Conservation (phyloP, 495 filamentous ascomycete species). For the Penicillium paxilli region DNA sequence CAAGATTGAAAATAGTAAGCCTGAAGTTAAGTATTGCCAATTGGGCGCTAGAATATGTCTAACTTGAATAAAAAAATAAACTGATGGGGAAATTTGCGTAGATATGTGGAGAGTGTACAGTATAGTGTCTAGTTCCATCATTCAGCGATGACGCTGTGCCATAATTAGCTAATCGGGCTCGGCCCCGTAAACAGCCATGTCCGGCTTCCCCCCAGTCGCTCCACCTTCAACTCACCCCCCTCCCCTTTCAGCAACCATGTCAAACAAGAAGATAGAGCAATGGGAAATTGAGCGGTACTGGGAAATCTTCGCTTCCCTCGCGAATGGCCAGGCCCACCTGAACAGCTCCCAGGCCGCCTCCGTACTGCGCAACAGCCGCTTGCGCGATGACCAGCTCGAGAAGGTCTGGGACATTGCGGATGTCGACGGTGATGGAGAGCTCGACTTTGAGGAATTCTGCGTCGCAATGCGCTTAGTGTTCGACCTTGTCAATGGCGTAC, state of each 20-base stretch:
- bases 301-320: conserved; percentile 92
- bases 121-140: no score
- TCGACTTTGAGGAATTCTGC: conserved; percentile 99
- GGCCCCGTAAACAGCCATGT: neutral
- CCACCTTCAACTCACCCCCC: conserved; percentile 9
- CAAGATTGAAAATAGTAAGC: no score
- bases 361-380: conserved; percentile 91
- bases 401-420: conserved; percentile 97
- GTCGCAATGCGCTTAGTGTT: conserved; percentile 98
- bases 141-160: neutral
- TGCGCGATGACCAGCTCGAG: conserved; percentile 93
- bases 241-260: conserved; percentile 52
- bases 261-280: conserved; percentile 82
- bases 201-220: conserved; percentile 14
- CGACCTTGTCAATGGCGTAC: conserved; percentile 91
- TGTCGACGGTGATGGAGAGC: conserved; percentile 91
- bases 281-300: conserved; percentile 97
- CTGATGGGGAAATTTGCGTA: no score
- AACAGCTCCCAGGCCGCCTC: conserved; percentile 90
- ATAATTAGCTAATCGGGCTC: neutral
- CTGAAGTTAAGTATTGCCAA: no score
- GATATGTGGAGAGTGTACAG: no score
- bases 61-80: no score
- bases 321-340: conserved; percentile 77
- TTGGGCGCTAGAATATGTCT: no score